These are phyloP conservation scores for Diaporthe velutina DNA, from an alignment of 2,329 filamentous ascomycete genomes.

Conservation along the genomic window DNA sequence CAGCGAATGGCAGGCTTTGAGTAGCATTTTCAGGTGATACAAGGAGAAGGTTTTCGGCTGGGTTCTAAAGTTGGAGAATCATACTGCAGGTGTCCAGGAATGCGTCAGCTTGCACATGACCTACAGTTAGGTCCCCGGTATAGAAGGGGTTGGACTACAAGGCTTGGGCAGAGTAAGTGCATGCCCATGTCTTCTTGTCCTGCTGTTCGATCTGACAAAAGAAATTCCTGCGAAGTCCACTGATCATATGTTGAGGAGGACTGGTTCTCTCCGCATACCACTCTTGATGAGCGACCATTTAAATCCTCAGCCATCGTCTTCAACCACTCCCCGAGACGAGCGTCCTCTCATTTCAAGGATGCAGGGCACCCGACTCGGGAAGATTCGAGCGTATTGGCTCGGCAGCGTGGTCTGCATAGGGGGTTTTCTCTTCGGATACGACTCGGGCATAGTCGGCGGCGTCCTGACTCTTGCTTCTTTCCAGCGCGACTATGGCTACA, in stretches of 20 bases:
- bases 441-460: slow-evolving; percentile 54
- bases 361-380: slow-evolving; percentile 50
- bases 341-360: slow-evolving; percentile 23
- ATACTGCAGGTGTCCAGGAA: not conserved
- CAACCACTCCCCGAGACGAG: not conserved
- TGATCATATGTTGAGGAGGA: not conserved
- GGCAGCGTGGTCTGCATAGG: slow-evolving; percentile 64
- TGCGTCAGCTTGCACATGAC: slow-evolving; percentile 12
- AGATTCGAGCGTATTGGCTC: slow-evolving; percentile 63
- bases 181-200: not conserved
- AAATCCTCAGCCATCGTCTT: not conserved
- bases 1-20: not conserved
- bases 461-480: slow-evolving; percentile 49
- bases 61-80: not conserved
- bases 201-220: not conserved
- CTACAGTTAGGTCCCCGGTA: not conserved
- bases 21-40: not conserved
- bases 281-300: not conserved
- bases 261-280: not conserved
- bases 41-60: not conserved
- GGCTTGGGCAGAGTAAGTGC: not conserved
- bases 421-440: slow-evolving; percentile 61
- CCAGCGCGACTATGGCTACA: slow-evolving; percentile 47
- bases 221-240: not conserved
- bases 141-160: not conserved